Base-by-base conservation (phyloP, 495 filamentous ascomycete genomes). In the Tuber calosporum region DNA sequence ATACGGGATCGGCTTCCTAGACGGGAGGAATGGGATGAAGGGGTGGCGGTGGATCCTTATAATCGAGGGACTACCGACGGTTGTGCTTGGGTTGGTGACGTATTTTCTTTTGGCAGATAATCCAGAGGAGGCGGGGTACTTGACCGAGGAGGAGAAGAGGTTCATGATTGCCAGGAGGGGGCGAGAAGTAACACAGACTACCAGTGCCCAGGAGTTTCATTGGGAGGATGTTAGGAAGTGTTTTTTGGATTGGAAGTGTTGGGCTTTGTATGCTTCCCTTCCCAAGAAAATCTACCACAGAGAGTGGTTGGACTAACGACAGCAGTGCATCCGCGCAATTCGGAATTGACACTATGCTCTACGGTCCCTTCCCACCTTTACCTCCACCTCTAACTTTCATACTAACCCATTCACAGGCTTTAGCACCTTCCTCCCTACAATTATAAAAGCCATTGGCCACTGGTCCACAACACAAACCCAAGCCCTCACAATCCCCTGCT, bases 401-500 rank as follows among this genome's bases (percentile, higher is more conserved):
- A 17, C 53, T 62, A 17, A 62, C 53, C 9, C 11, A 34, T 26
- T 17, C 73, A 4, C 45, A 85, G 84, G 90, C 4, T 94, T 88
- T 82, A 88, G 86, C 74, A 92, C 89, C 1, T 94, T 94, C 78
- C 83, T 93, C 4, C 91, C 91, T 0, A 94, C 90, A 36, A 93
- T 94, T 76, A 92, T 94, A 82, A 83, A 87, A 39, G 88, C 85
- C 17, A 86, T 92, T 71, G 89, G 89, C 2, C 79, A 83, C 22
- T 92, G 89, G 86, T 84, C 86, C 0, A 83, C 83, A 0, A 86
- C 90, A 0, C 82, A 91, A 72, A 85, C 90, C 26, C 91, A 94
- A 82, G 86, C 90, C 37, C 86, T 93, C n/a, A 93, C 90, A 0
- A 90, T 94, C 62, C 91, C 91, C 5, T 91, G 89, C 80, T 94